Conservation (phyloP, 176 grass and related monocot genomes). For the Puccinellia tenuiflora region DNA sequence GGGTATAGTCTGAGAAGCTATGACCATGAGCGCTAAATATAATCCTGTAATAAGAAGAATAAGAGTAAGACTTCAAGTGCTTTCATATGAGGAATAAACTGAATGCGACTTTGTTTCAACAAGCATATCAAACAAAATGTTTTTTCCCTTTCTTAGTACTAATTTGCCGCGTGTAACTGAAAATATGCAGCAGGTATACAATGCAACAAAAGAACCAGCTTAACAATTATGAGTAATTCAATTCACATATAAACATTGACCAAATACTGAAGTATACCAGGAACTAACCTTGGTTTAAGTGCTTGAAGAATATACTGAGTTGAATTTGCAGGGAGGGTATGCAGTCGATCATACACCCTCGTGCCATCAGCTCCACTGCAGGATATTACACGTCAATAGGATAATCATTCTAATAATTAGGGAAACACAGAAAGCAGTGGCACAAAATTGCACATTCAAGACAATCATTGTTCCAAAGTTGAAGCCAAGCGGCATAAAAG, state of each 20-base stretch:
- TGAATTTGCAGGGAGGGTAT: slow-evolving; percentile 61
- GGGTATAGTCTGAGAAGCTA: slow-evolving; percentile 62
- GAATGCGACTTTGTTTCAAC: too few relatives aligned
- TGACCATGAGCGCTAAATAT: slow-evolving; percentile 66
- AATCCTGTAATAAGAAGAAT: slow-evolving; percentile 46
- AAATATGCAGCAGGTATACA: not conserved
- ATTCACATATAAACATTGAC: slow-evolving; percentile 8
- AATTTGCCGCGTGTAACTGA: not conserved
- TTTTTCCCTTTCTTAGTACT: not conserved
- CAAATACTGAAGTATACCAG: not conserved
- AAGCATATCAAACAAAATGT: too few relatives aligned
- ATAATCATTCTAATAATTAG: not conserved
- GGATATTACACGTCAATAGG: slow-evolving; percentile 2
- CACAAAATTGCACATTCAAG: not conserved
- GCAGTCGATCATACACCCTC: slow-evolving; percentile 34
- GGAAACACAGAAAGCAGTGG: not conserved
- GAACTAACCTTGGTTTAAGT: slow-evolving; percentile 75
- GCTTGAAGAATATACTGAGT: slow-evolving; percentile 65
- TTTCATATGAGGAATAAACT: not conserved
- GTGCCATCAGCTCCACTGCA: slow-evolving; percentile 32
- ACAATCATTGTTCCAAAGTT: not conserved
- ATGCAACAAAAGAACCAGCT: not conserved
- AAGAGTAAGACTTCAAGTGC: not conserved
- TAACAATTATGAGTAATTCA: not conserved
- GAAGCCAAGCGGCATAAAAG: not conserved